Evolutionary conservation across 2,329 filamentous ascomycete species (phyloP).

Genomic region (Thelonectria blattea): DNA sequence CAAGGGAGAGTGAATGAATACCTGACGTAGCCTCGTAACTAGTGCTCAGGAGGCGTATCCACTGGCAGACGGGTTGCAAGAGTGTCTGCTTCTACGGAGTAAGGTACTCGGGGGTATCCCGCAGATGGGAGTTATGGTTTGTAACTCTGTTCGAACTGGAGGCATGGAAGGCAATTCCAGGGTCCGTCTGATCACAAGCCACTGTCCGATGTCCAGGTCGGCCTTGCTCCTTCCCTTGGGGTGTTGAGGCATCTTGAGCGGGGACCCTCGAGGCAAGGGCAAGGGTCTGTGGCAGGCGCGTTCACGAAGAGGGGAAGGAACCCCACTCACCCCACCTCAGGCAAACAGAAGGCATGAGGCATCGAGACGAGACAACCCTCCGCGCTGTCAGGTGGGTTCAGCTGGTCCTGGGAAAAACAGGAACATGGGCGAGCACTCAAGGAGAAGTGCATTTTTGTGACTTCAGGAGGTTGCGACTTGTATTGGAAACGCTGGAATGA

Average conservation of each 20-base stretch:
- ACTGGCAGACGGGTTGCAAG: too few species aligned
- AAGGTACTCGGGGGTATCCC: too few species aligned
- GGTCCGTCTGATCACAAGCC: slow-evolving; percentile 7
- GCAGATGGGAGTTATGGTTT: too few species aligned
- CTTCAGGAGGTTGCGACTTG: too few species aligned
- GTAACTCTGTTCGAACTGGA: too few species aligned
- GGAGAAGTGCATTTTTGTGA: too few species aligned
- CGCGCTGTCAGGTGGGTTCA: neutral
- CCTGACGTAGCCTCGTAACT: too few species aligned
- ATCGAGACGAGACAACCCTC: neutral
- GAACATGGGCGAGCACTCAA: neutral
- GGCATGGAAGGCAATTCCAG: neutral
- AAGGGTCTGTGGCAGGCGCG: slow-evolving; percentile 13
- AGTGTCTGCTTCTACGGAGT: too few species aligned
- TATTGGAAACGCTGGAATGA: too few species aligned
- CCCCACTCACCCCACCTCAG: slow-evolving; percentile 1
- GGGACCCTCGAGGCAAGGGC: slow-evolving; percentile 8
- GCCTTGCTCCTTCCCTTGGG: neutral
- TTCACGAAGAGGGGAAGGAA: slow-evolving; percentile 6
- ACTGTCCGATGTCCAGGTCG: neutral
- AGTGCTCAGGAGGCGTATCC: neutral
- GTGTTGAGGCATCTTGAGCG: neutral
- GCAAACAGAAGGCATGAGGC: slow-evolving; percentile 4
- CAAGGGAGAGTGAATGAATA: neutral
- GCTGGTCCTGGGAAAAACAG: neutral